phyloP scores from a whole-genome alignment of 169 alveolate genomes.

The Plasmodium inui region DNA sequence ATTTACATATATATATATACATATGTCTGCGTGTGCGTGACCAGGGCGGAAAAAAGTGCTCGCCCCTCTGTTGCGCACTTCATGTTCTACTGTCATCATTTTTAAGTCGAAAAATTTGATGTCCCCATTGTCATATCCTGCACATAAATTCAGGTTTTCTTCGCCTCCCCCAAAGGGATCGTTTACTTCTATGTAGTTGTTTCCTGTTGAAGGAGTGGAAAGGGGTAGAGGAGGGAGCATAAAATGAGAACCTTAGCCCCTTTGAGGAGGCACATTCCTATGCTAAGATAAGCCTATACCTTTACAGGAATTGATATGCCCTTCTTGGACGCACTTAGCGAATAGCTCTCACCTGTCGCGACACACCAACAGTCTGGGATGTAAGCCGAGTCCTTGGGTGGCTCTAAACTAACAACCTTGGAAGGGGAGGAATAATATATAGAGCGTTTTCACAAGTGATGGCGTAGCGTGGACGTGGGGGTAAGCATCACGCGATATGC shows the following conservation, averaged over 20 bases:
- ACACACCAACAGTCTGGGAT: slow-evolving; percentile 95
- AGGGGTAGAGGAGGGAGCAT: neutral
- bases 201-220: slow-evolving; percentile 10
- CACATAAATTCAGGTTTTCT: slow-evolving; percentile 88
- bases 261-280: neutral
- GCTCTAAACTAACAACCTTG: slow-evolving; percentile 89
- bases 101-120: slow-evolving; percentile 90
- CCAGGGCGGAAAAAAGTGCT: neutral
- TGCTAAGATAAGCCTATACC: neutral
- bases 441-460: slow-evolving; percentile 2
- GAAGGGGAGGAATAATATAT: neutral
- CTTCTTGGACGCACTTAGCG: neutral
- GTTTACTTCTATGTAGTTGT: slow-evolving; percentile 58
- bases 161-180: slow-evolving; percentile 80
- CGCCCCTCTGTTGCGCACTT: slow-evolving; percentile 7
- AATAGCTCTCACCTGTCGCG: slow-evolving; percentile 86
- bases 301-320: neutral
- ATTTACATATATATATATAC: neutral
- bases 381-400: slow-evolving; percentile 85
- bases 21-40: neutral
- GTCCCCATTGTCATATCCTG: slow-evolving; percentile 95
- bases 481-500: neutral
- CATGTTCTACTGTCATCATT: slow-evolving; percentile 57
- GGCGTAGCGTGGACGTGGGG: neutral
- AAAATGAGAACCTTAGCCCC: neutral